Conservation (phyloP, 2,329 filamentous ascomycete species). For the Claviceps quebecensis region DNA sequence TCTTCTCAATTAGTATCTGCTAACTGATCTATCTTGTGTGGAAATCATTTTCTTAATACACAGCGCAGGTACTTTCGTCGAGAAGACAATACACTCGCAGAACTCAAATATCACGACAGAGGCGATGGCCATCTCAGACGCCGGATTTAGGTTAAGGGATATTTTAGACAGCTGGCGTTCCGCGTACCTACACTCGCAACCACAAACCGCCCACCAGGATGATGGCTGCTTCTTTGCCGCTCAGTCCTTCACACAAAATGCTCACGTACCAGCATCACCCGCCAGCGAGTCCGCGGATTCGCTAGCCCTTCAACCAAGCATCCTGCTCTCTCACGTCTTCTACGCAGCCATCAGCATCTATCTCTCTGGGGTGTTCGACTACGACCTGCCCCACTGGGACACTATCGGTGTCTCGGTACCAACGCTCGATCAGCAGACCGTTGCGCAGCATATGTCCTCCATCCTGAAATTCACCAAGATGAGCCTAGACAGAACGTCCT, state of each 20-base stretch:
- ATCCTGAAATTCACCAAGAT: slow-evolving; percentile 12
- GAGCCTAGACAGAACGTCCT: slow-evolving; percentile 9
- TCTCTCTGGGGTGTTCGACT: slow-evolving; percentile 23
- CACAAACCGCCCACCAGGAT: not conserved
- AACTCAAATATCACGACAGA: not conserved
- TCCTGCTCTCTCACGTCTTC: slow-evolving; percentile 12
- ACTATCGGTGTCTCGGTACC: not conserved
- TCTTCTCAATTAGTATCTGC: not conserved
- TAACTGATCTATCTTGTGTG: not conserved
- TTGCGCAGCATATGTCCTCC: not conserved
- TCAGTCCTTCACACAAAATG: not conserved
- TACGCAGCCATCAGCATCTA: slow-evolving; percentile 22
- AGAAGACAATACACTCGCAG: not conserved
- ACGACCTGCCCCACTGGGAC: slow-evolving; percentile 19
- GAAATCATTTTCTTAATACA: not conserved
- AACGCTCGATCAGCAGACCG: not conserved
- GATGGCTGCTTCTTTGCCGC: not conserved
- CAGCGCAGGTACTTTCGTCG: not conserved
- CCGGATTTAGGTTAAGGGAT: slow-evolving; percentile 4
- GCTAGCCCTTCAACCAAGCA: slow-evolving; percentile 6
- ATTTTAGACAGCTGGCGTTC: slow-evolving; percentile 8
- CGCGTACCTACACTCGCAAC: slow-evolving; percentile 1
- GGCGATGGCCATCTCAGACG: slow-evolving; percentile 2
- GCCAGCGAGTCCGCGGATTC: not conserved
- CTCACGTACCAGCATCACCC: not conserved